A percentile compares a stretch with the other conserved stretches of the same genome.
These are phyloP conservation scores for Sporisorium sorghi DNA, from an alignment of 1,284 basidiomycete species.

Conservation along the genomic window DNA sequence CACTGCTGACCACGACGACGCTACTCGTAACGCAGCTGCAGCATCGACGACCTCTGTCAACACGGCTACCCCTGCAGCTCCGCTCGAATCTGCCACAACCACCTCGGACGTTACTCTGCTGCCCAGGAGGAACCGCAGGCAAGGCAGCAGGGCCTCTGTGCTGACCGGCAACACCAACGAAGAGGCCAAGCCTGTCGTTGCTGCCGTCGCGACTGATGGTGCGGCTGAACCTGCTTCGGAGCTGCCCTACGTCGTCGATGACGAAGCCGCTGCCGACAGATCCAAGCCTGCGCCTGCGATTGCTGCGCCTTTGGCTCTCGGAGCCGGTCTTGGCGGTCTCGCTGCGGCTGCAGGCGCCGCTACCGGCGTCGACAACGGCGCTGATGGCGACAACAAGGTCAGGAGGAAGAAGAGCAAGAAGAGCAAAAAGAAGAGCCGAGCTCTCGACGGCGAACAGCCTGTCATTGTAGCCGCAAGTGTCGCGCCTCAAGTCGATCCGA, in stretches of 20 bases:
- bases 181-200: constrained; percentile 5
- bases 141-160: constrained; percentile 26
- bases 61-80: constrained; percentile 12
- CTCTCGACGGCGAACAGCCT: constrained; percentile 10
- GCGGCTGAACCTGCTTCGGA: constrained; percentile 24
- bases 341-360: constrained; percentile 30
- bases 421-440: constrained; percentile 18
- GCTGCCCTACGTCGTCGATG: constrained; percentile 42
- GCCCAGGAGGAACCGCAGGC: constrained; percentile 25
- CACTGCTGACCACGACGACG: constrained; percentile 9
- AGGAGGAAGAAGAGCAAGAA: constrained; percentile 32
- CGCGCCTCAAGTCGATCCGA: constrained; percentile 5
- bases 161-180: constrained; percentile 11
- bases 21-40: constrained; percentile 15
- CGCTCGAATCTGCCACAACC: constrained; percentile 5
- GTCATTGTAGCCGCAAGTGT: constrained; percentile 9
- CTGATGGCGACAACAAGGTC: constrained; percentile 15
- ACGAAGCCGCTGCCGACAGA: constrained; percentile 15
- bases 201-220: constrained; percentile 1
- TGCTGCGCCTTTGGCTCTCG: constrained; percentile 20
- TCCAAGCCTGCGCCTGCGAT: constrained; percentile 22
- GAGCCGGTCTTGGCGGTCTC: constrained; percentile 37
- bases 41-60: constrained; percentile 26
- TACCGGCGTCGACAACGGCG: constrained; percentile 3
- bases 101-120: constrained; percentile 21